phyloP scores from a whole-genome alignment of 140 eudicot genomes.

The Bidens hawaiensis region DNA sequence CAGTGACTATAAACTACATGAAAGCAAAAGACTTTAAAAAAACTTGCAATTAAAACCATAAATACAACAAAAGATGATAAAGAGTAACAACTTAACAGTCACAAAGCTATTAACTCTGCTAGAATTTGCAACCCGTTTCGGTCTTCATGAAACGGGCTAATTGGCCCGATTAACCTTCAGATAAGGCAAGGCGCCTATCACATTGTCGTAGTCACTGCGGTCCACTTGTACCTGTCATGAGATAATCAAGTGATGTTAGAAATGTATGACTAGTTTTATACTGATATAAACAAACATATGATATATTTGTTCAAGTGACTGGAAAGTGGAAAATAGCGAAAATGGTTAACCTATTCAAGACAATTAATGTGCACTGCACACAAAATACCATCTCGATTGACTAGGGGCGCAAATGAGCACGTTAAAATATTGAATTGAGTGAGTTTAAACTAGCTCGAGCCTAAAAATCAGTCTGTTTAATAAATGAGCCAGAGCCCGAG shows the following conservation, averaged over 20 bases:
- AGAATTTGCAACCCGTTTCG: background rate
- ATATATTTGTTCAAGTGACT: background rate
- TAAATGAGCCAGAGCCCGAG: too few relatives aligned
- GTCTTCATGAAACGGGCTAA: constrained; percentile 26
- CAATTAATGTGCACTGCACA: background rate
- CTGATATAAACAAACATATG: background rate
- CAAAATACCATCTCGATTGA: too few relatives aligned
- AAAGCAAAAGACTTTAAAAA: constrained; percentile 15
- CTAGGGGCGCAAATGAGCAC: too few relatives aligned
- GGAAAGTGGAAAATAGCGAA: background rate
- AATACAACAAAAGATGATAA: constrained; percentile 27
- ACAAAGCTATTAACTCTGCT: constrained; percentile 15
- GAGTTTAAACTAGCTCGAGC: too few relatives aligned
- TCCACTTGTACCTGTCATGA: constrained; percentile 72
- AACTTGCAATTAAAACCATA: constrained; percentile 15
- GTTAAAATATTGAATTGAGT: too few relatives aligned
- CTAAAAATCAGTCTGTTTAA: too few relatives aligned
- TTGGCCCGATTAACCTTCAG: constrained; percentile 81
- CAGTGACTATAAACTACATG: constrained; percentile 20
- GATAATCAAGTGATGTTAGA: constrained; percentile 12
- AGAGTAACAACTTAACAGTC: constrained; percentile 19
- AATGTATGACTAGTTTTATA: background rate
- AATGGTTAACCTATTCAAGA: background rate
- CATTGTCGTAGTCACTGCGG: constrained; percentile 90
- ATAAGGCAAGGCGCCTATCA: constrained; percentile 92